Base-by-base conservation (phyloP, 2,329 filamentous ascomycete genomes). In the Fusarium lateritium region DNA sequence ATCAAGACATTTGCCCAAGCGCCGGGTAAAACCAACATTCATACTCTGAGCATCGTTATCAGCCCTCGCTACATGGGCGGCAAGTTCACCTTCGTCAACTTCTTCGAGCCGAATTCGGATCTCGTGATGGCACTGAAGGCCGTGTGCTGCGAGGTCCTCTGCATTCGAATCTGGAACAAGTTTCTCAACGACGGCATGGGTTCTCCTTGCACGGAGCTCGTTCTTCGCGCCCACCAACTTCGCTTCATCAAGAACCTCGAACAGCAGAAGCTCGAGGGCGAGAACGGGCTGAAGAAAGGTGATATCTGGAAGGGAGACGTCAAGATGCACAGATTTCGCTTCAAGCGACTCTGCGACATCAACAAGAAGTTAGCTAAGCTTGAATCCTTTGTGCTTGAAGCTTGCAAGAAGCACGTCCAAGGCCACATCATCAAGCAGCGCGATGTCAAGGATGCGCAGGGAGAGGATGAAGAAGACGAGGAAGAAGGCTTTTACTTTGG, bases 31-130 rank as follows among this genome's bases (percentile, higher is more conserved):
- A 56, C 71, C 19, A 75, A 75, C 46, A 73, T 86, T 5, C 76
- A 81, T 57, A 84, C 79, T 2, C 70, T 87, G 24, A 81, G 78
- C 5, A 74, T 86, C 46, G 77, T 82, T 34, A 69, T 86, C 46
- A 76, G 76, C 17, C 81, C 81, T 2, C 62, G 46, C 17, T 67
- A 54, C 5, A 24, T 24, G 10, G 38, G 22, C 4, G 59, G 56
- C 22, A 57, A 44, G 11, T 77, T 81, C 36, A 80, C 79, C 4
- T 80, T 82, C 52, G 68, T 77, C 52, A 60, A 78, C 57, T 81
- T 83, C 66, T 80, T 84, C 64, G 31, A 64, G 6, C 31, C 57
- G 9, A 43, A 56, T 0, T 76, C 78, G 2, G 65, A 57, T 17
- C 75, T 83, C 14, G 63, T 78, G 15, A 19, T 66, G 2, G 77